These are phyloP conservation scores for Sicyos edulis DNA, from an alignment of 306 rosid genomes.

Conservation along the genomic window DNA sequence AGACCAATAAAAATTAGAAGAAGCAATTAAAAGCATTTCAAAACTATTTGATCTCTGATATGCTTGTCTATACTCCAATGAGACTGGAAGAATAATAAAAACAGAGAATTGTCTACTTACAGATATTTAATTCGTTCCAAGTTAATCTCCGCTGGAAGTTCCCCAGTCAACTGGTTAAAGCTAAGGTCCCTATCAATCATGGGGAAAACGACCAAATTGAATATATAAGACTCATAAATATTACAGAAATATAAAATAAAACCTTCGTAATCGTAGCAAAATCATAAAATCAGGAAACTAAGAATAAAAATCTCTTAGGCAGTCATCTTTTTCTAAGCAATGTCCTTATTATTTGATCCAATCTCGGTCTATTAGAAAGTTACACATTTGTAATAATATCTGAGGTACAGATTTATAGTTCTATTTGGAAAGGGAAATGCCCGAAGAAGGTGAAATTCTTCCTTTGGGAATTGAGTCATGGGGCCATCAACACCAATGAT, in stretches of 20 bases:
- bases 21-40: not conserved
- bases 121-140: constrained; percentile 39
- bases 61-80: not conserved
- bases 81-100: constrained; percentile 15
- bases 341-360: not conserved
- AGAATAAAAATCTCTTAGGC: not conserved
- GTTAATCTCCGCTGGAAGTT: constrained; percentile 41
- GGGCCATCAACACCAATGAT: too few species aligned
- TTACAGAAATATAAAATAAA: not conserved
- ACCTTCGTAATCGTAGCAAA: too few species aligned
- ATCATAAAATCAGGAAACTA: too few species aligned
- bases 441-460: too few species aligned
- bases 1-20: not conserved
- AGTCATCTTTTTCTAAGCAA: not conserved
- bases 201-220: not conserved
- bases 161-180: constrained; percentile 73
- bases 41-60: not conserved
- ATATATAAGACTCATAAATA: not conserved
- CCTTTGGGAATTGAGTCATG: too few species aligned
- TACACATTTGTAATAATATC: not conserved
- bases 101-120: constrained; percentile 44
- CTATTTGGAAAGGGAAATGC: too few species aligned
- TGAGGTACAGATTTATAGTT: too few species aligned
- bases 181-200: constrained; percentile 60
- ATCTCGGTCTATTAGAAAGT: not conserved